phyloP scores from a whole-genome alignment of 1,284 basidiomycete species.

The Heterobasidion occidentale region DNA sequence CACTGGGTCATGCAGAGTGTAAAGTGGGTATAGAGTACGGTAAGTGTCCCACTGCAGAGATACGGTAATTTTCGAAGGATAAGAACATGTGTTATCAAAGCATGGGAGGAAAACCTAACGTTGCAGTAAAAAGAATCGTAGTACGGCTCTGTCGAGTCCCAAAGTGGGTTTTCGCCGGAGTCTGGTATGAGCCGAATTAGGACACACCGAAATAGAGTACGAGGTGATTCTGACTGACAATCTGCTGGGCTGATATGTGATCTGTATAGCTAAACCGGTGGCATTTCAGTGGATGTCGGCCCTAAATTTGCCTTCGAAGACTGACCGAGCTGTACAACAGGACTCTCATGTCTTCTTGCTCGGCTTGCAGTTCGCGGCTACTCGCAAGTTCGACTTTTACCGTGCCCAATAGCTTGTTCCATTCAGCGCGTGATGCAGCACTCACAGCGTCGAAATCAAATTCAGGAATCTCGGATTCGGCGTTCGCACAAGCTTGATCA shows the following conservation, averaged over 20 bases:
- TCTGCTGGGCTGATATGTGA: constrained; percentile 64
- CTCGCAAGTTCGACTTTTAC: constrained; percentile 42
- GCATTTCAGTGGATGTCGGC: too few species aligned
- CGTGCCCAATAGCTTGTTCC: constrained; percentile 49
- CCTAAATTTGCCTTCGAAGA: neutral
- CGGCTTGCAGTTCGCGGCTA: neutral
- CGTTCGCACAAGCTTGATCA: constrained; percentile 51
- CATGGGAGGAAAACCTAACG: constrained; percentile 23
- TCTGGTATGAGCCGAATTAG: constrained; percentile 34
- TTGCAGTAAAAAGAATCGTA: constrained; percentile 67
- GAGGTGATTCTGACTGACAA: constrained; percentile 27
- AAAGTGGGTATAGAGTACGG: constrained; percentile 49
- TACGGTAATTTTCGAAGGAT: neutral
- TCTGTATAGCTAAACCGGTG: constrained; percentile 41
- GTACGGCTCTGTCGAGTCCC: constrained; percentile 58
- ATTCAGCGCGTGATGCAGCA: constrained; percentile 33
- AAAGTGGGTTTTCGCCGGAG: constrained; percentile 55
- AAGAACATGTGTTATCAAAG: neutral
- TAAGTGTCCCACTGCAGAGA: constrained; percentile 53
- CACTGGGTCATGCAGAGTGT: constrained; percentile 53
- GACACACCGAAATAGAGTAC: neutral
- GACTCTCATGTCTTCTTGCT: constrained; percentile 34
- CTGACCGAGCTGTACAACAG: constrained; percentile 54
- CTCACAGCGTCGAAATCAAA: constrained; percentile 46
- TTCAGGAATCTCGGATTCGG: constrained; percentile 52